Percentiles rank a stretch among this genome's conserved stretches.
These are phyloP conservation scores for Paecilomyces sp. DNA, from an alignment of 2,329 filamentous ascomycete genomes.

Conservation along the genomic window DNA sequence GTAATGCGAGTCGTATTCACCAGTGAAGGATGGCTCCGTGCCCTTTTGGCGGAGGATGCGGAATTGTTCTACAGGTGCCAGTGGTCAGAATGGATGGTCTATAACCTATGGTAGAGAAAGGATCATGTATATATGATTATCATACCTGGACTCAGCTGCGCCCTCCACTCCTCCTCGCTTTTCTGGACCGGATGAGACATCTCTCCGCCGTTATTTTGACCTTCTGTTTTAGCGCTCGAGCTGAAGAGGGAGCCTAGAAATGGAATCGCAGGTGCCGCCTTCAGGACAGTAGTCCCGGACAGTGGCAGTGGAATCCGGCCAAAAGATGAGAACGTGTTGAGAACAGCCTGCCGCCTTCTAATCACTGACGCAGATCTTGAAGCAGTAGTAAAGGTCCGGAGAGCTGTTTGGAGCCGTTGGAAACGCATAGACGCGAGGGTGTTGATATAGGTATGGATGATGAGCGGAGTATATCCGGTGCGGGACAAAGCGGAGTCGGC, in stretches of 20 bases:
- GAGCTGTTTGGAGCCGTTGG: conserved; percentile 8
- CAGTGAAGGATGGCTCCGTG: conserved; percentile 73
- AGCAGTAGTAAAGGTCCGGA: conserved; percentile 14
- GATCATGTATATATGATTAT: background rate
- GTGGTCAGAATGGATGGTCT: background rate
- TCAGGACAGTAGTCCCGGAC: conserved; percentile 32
- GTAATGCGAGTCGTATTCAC: conserved; percentile 82
- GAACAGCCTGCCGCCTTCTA: background rate
- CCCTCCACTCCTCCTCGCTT: conserved; percentile 78
- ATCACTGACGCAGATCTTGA: background rate
- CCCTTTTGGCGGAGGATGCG: conserved; percentile 86
- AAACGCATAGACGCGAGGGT: conserved; percentile 18
- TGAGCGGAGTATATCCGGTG: background rate
- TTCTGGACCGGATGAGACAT: conserved; percentile 71
- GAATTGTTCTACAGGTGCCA: conserved; percentile 71
- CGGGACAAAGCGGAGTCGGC: background rate
- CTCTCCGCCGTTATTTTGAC: conserved; percentile 11
- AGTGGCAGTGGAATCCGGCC: conserved; percentile 14
- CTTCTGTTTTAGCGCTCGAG: conserved; percentile 46
- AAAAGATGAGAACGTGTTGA: conserved; percentile 6
- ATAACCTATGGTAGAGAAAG: background rate
- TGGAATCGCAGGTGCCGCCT: conserved; percentile 70
- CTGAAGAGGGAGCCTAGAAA: conserved; percentile 72
- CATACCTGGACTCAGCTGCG: conserved; percentile 66
- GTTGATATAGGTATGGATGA: background rate